phyloP scores from a whole-genome alignment of 495 filamentous ascomycete genomes.

The Corynascus novoguineensis region DNA sequence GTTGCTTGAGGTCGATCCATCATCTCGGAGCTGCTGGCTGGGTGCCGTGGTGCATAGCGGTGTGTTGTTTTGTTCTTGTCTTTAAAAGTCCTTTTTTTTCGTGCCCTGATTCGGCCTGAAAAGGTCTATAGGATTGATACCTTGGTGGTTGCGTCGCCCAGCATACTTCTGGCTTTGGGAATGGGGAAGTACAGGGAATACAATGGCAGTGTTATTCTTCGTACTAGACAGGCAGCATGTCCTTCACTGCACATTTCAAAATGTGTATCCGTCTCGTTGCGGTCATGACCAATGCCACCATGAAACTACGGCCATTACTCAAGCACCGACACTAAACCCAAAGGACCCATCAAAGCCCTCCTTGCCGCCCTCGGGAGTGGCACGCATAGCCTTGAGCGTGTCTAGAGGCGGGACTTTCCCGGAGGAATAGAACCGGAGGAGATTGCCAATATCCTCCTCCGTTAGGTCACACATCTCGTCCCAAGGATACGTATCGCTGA shows the following conservation, averaged over 20 bases:
- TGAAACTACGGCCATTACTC: too few relatives aligned
- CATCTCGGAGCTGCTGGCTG: background rate
- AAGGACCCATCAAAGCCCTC: constrained; percentile 54
- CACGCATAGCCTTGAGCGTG: constrained; percentile 47
- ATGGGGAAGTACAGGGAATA: background rate
- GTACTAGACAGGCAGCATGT: too few relatives aligned
- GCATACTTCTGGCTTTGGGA: background rate
- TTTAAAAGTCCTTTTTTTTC: background rate
- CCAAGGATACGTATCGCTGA: constrained; percentile 82
- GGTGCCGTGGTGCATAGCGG: background rate
- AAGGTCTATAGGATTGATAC: constrained; percentile 4
- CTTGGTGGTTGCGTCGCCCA: background rate
- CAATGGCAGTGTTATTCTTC: background rate
- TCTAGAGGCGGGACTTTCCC: constrained; percentile 44
- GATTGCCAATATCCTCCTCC: constrained; percentile 74
- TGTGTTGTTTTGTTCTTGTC: background rate
- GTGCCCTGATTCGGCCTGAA: background rate
- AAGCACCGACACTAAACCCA: constrained; percentile 52
- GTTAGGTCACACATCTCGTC: constrained; percentile 81
- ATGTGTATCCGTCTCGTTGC: too few relatives aligned
- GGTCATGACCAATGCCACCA: too few relatives aligned
- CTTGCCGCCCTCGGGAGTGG: constrained; percentile 41
- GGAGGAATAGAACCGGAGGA: constrained; percentile 64
- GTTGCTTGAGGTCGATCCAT: background rate
- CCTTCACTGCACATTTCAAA: too few relatives aligned